Conservation (phyloP, 73 alveolate genomes). For the Paramecium octaurelia region DNA sequence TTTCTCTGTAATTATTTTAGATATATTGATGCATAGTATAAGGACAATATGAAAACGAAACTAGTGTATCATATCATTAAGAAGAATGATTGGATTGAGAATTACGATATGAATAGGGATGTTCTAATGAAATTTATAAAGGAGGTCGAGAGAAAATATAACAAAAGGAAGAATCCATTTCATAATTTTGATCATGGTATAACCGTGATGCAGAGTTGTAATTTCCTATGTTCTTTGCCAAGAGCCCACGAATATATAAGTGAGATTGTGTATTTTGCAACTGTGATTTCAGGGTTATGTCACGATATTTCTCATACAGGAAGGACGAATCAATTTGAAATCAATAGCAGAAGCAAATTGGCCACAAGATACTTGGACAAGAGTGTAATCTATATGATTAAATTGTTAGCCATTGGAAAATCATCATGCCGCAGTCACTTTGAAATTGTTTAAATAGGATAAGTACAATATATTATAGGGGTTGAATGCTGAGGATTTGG, state of each 20-base stretch:
- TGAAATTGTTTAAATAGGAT: neutral
- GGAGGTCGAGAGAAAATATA: constrained; percentile 50
- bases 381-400: neutral
- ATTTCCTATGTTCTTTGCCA: constrained; percentile 19
- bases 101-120: constrained; percentile 27
- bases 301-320: constrained; percentile 62
- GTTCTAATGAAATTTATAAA: neutral
- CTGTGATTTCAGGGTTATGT: constrained; percentile 51
- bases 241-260: neutral
- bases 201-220: constrained; percentile 49
- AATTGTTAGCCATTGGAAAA: constrained; percentile 40
- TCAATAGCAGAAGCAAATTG: constrained; percentile 42
- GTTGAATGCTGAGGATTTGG: neutral
- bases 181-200: constrained; percentile 64
- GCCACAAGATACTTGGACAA: constrained; percentile 56
- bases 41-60: neutral
- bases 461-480: neutral
- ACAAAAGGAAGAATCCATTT: constrained; percentile 55
- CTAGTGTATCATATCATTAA: neutral
- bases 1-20: neutral
- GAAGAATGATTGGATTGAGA: constrained; percentile 9
- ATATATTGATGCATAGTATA: neutral
- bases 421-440: constrained; percentile 55
- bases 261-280: constrained; percentile 29
- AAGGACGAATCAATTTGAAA: constrained; percentile 51